Evolutionary conservation across 2,329 filamentous ascomycete species (phyloP).

Genomic region (Penicillium digitatum): DNA sequence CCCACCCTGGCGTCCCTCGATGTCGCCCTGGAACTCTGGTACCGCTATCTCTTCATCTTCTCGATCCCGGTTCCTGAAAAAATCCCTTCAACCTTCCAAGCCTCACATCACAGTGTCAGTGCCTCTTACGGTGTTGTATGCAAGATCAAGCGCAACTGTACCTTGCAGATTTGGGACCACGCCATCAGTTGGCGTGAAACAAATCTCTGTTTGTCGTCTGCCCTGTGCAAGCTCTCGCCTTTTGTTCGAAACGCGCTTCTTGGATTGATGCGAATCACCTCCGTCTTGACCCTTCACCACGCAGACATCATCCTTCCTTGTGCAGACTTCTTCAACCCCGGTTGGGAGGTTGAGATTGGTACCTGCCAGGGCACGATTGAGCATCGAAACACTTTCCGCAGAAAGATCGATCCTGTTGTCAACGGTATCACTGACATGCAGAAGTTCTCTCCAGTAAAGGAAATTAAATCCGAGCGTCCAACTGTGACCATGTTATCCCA

Average conservation of each 20-base stretch:
- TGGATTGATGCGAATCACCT: conserved; percentile 48
- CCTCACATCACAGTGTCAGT: conserved; percentile 59
- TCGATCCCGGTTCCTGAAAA: conserved; percentile 55
- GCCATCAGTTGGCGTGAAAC: conserved; percentile 60
- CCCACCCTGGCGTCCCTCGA: conserved; percentile 38
- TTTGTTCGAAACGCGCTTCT: conserved; percentile 50
- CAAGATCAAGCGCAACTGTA: conserved; percentile 58
- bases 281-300: conserved; percentile 49
- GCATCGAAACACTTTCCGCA: conserved; percentile 55
- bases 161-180: conserved; percentile 62
- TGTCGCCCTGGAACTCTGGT: conserved; percentile 40
- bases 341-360: conserved; percentile 61
- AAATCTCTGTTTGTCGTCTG: conserved; percentile 49
- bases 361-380: conserved; percentile 55
- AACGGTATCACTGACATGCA: conserved; percentile 64
- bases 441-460: conserved; percentile 57
- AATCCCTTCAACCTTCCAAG: conserved; percentile 59
- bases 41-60: conserved; percentile 53
- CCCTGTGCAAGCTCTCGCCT: conserved; percentile 48
- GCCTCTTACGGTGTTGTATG: conserved; percentile 60
- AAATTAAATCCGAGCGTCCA: conserved; percentile 56
- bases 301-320: conserved; percentile 59
- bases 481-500: conserved; percentile 65
- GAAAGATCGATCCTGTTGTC: conserved; percentile 62
- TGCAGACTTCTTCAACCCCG: conserved; percentile 60